Base-by-base conservation (phyloP, 2,329 filamentous ascomycete species). In the Neonectria ditissima region DNA sequence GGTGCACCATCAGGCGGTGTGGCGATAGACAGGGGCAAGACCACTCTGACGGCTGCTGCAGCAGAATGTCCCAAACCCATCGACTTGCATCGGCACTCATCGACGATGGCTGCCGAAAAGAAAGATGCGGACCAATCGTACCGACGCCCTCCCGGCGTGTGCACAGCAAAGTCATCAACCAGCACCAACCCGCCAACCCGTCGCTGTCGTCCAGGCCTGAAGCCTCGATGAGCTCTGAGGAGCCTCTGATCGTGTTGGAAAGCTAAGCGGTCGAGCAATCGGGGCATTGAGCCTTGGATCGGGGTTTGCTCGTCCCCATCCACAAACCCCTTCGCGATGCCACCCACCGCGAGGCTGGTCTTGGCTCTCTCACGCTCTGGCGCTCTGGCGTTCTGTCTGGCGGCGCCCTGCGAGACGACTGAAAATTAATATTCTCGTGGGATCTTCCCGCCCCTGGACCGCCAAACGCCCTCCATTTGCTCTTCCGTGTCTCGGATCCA, bases 211-310 rank as follows among this genome's bases (percentile, higher is more conserved):
- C n/a, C n/a, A n/a, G n/a, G n/a, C n/a, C 10, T 59, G 14, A 64
- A 65, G 67, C 59, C 55, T 63, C 72, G 72, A 76, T 76, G 70
- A 59, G 55, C 67, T 74, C 68, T 74, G 75, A 76, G n/a, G n/a
- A n/a, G n/a, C n/a, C n/a, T n/a, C n/a, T n/a, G n/a, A n/a, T 77
- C 73, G 48, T 63, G 34, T 62, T 28, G 57, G 50, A 63, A 65
- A 68, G 70, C 69, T 71, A 67, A 66, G 30, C 47, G 63, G 50
- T 67, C 57, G 76, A 69, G 67, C 65, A 70, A 79, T 79, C 77
- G 77, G 70, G 67, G 73, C 76, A 77, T 77, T 77, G 66, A 71
- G 75, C 58, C 68, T 59, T 54, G 57, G 62, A 78, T 78, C 74
- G 75, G 51, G n/a, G 39, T 60, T 75, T 70, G 57, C 61, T 54